These are phyloP conservation scores for Trichoderma simmonsii DNA, from an alignment of 2,329 filamentous ascomycete genomes.

Conservation along the genomic window DNA sequence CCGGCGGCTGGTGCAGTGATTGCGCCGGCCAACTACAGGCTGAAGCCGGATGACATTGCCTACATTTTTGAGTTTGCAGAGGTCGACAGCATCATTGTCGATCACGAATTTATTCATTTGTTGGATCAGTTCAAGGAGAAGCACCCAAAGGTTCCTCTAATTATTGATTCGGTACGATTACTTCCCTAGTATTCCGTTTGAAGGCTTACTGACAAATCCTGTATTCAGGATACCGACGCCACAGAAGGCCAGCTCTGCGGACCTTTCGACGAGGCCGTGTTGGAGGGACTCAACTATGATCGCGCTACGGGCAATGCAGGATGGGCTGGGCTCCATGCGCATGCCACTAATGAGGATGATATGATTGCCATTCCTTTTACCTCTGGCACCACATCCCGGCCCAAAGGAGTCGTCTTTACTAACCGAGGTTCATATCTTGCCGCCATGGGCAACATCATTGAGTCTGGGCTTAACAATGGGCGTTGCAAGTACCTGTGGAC, in stretches of 20 bases:
- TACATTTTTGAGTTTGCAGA: conserved; percentile 90
- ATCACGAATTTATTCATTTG: conserved; percentile 72
- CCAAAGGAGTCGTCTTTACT: conserved; percentile 91
- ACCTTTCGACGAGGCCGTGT: conserved; percentile 77
- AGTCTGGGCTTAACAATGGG: conserved; percentile 76
- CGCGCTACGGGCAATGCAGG: conserved; percentile 60
- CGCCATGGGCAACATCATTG: conserved; percentile 78
- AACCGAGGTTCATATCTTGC: conserved; percentile 86
- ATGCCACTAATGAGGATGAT: conserved; percentile 72
- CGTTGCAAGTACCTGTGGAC: conserved; percentile 87
- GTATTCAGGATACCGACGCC: conserved; percentile 69
- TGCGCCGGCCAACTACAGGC: conserved; percentile 60
- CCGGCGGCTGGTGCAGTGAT: conserved; percentile 76
- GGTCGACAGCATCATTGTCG: conserved; percentile 82
- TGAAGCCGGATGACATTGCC: conserved; percentile 79
- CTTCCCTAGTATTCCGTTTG: neutral
- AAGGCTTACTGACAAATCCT: neutral
- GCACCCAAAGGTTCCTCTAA: conserved; percentile 63
- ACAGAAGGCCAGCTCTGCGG: conserved; percentile 71
- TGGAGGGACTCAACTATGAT: conserved; percentile 77
- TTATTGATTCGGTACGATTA: conserved; percentile 63
- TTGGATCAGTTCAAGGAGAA: conserved; percentile 62
- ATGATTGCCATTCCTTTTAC: conserved; percentile 90
- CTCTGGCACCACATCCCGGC: conserved; percentile 83
- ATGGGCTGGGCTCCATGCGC: conserved; percentile 73